Evolutionary conservation across 768 basidiomycete species (phyloP).

Genomic region (Tephrocybe sp.): DNA sequence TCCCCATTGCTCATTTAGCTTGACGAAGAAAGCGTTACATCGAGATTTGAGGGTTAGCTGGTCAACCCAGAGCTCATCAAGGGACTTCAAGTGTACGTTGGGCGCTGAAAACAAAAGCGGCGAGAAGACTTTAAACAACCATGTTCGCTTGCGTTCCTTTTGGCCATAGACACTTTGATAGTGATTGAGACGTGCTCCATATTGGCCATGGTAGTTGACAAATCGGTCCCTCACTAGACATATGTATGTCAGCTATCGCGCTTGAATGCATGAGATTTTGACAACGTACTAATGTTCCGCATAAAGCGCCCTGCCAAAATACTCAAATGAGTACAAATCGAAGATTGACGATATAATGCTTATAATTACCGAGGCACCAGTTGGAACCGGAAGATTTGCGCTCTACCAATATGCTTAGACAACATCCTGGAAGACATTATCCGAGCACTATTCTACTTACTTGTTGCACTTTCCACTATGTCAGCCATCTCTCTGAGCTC

Average conservation of each 20-base stretch:
- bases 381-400: background rate
- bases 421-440: background rate
- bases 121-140: slow-evolving; percentile 33
- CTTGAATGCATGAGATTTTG: background rate
- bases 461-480: slow-evolving; percentile 9
- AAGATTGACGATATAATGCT: background rate
- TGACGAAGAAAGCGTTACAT: slow-evolving; percentile 39
- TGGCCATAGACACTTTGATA: slow-evolving; percentile 28
- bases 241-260: background rate
- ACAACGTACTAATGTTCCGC: slow-evolving; percentile 4
- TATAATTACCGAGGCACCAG: slow-evolving; percentile 12
- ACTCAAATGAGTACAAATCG: background rate
- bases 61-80: slow-evolving; percentile 51
- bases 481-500: slow-evolving; percentile 12
- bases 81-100: slow-evolving; percentile 33
- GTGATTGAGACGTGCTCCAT: slow-evolving; percentile 38
- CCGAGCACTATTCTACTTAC: background rate
- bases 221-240: slow-evolving; percentile 25
- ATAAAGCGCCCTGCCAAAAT: slow-evolving; percentile 12
- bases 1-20: slow-evolving; percentile 37
- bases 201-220: slow-evolving; percentile 41
- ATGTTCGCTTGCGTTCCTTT: slow-evolving; percentile 26
- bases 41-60: slow-evolving; percentile 29
- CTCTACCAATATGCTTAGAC: background rate
- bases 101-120: slow-evolving; percentile 47